Base-by-base conservation (phyloP, 176 grass and related monocot genomes). In the Chloris gayana region DNA sequence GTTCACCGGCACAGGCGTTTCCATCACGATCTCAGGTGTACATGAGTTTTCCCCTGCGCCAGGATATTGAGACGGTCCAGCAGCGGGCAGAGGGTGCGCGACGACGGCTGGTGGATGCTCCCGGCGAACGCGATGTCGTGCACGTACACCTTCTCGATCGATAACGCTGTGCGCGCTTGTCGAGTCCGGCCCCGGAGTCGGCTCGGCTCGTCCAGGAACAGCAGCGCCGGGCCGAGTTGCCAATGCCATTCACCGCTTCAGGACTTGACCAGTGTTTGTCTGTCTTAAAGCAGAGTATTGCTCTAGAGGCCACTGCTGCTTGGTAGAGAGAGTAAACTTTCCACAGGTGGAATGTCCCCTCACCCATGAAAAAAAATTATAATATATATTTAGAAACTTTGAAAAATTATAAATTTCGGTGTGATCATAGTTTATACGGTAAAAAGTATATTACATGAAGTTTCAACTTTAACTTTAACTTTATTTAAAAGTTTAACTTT, bases 121-220 rank as follows among this genome's bases (percentile, higher is more conserved):
- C 89, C 89, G 2, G 78, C 74, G 89, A 85, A 87, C 21, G 89
- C 89, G 81, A 91, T 85, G 82, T 85, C 82, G 82, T 88, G 85
- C 78, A 88, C 82, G 82, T 88, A 82, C 78, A 88, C 89, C 85
- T 85, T 91, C 88, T 93, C 82, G 62, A 97, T 84, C 75, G n/a
- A n/a, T n/a, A n/a, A 97, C 93, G 73, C 84, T 90, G 80, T 88
- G 79, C 58, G 93, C 93, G 79, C 90, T 93, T n/a, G 93, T 97
- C 2, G 93, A 97, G 83, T 97, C 90, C 13, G 93, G 83, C 47
- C 90, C 93, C 2, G 86, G 91, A 4, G 35, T 37, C 50, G 90
- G n/a, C n/a, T 91, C 21, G 91, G 91, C 73, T 93, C 93, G 76
- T 97, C 93, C 10, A 97, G 82, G 80, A 97, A 93, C 50, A 97